These are phyloP conservation scores for Pythium aquatile DNA, from an alignment of 352 stramenopile genomes.

Conservation along the genomic window DNA sequence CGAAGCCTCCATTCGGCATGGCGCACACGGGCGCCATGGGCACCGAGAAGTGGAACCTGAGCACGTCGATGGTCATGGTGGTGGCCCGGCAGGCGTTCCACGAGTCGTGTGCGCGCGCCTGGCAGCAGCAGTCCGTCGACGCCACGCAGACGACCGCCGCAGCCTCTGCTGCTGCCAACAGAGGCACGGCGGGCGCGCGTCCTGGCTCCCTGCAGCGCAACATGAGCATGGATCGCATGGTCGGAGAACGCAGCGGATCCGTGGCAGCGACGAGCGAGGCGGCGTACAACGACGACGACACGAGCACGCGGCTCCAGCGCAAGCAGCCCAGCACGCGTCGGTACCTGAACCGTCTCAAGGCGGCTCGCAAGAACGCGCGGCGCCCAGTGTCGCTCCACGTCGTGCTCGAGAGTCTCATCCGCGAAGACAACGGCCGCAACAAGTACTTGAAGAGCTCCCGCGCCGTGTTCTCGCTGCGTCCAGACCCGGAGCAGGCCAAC, in stretches of 20 bases:
- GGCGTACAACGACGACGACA: constrained; percentile 25
- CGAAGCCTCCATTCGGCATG: constrained; percentile 85
- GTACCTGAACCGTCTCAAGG: constrained; percentile 81
- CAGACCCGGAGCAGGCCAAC: constrained; percentile 70
- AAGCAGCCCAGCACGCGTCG: constrained; percentile 79
- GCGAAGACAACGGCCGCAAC: constrained; percentile 74
- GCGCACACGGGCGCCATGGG: constrained; percentile 58
- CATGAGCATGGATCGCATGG: constrained; percentile 23
- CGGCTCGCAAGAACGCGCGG: constrained; percentile 55
- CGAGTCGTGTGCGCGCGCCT: constrained; percentile 83
- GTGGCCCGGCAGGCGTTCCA: constrained; percentile 81
- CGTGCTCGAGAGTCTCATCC: constrained; percentile 79
- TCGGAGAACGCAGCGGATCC: constrained; percentile 12
- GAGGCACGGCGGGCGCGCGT: not conserved
- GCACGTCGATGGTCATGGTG: constrained; percentile 82
- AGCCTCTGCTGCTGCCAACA: not conserved
- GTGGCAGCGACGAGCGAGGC: constrained; percentile 14
- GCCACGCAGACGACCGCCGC: constrained; percentile 30
- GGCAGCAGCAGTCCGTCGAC: constrained; percentile 80
- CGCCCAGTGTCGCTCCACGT: constrained; percentile 67
- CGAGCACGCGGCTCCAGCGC: constrained; percentile 43
- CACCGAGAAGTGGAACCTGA: constrained; percentile 82
- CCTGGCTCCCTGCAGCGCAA: constrained; percentile 16
- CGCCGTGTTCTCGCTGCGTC: constrained; percentile 66
- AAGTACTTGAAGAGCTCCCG: constrained; percentile 85